Evolutionary conservation across 108 stramenopile genomes (phyloP).

Genomic region (Stephanodiscus triporus): DNA sequence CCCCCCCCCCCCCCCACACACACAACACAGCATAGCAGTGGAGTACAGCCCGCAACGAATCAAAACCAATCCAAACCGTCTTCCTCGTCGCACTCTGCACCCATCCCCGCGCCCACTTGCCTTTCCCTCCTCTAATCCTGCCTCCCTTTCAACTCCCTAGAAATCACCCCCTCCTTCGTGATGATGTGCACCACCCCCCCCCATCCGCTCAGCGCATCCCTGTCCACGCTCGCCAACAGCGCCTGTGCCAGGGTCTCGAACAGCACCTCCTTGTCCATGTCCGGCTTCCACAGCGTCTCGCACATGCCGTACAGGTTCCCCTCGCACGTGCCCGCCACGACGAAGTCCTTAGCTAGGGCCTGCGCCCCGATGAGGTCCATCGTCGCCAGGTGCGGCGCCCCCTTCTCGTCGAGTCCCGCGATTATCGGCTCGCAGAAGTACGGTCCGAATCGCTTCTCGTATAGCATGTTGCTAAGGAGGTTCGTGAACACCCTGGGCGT

Average conservation of each 20-base stretch:
- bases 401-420: slow-evolving; percentile 89
- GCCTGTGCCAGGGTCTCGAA: slow-evolving; percentile 98
- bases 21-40: neutral
- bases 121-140: slow-evolving; percentile 62
- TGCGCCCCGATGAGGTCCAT: slow-evolving; percentile 99
- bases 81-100: too few species aligned
- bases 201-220: slow-evolving; percentile 98
- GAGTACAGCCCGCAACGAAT: neutral
- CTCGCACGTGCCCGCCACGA: slow-evolving; percentile 96
- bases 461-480: slow-evolving; percentile 87
- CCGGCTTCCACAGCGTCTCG: slow-evolving; percentile 94
- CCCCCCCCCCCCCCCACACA: neutral
- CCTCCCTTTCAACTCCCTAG: slow-evolving; percentile 90
- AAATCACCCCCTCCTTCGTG: slow-evolving; percentile 84
- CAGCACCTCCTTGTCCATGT: slow-evolving; percentile 94
- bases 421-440: slow-evolving; percentile 98
- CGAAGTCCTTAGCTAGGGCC: slow-evolving; percentile 91
- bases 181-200: slow-evolving; percentile 99
- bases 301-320: slow-evolving; percentile 99
- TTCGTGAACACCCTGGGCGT: slow-evolving; percentile 92
- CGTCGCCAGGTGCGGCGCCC: slow-evolving; percentile 89
- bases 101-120: neutral
- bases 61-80: slow-evolving; percentile 11
- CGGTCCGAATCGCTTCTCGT: slow-evolving; percentile 98
- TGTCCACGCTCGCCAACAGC: slow-evolving; percentile 94